Conservation (phyloP, 148 eudicot genomes). For the Rhododendron molle region DNA sequence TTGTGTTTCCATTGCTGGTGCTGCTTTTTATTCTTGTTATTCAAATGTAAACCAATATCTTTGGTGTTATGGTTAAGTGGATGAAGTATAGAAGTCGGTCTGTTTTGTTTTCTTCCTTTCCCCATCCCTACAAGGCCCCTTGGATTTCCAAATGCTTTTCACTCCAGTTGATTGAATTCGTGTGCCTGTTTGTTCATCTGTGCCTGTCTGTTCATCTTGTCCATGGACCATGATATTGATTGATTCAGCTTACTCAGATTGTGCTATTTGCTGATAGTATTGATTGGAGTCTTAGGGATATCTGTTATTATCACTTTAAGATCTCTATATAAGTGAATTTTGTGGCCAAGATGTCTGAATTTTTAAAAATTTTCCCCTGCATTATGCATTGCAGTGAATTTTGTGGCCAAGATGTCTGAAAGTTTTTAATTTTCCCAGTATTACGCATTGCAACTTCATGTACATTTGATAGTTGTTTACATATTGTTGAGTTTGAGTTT, state of each 20-base stretch:
- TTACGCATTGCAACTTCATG: neutral
- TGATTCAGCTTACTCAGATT: neutral
- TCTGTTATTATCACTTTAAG: neutral
- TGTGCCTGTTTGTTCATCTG: neutral
- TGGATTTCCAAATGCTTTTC: neutral
- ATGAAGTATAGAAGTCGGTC: neutral
- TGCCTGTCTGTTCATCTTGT: neutral
- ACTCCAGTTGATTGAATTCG: neutral
- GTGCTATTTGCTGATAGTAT: neutral
- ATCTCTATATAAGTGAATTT: neutral
- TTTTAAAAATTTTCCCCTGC: neutral
- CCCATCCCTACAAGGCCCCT: neutral
- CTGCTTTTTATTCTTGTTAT: neutral
- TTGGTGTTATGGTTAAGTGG: neutral
- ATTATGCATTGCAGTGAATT: neutral
- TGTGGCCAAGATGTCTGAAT: neutral
- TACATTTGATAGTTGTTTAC: neutral
- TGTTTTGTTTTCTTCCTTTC: neutral
- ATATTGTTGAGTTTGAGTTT: neutral
- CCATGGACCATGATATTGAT: neutral
- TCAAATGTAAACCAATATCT: neutral
- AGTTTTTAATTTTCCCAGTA: neutral
- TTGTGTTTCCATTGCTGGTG: neutral
- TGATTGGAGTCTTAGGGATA: neutral
- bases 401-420: neutral